Evolutionary conservation across 306 rosid species (phyloP).

Genomic region (Mimosa pudica): DNA sequence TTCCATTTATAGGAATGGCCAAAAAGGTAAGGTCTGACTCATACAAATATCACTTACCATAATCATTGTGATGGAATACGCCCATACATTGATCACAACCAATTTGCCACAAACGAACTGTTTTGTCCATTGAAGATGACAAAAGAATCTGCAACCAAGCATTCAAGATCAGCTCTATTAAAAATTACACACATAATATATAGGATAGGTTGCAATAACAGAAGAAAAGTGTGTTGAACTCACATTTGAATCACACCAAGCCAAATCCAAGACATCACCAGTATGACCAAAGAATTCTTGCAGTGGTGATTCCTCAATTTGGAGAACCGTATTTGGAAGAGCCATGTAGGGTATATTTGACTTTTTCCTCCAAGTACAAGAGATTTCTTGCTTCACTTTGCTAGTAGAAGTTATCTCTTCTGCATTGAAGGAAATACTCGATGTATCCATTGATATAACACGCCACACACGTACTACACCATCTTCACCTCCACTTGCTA

Average conservation of each 20-base stretch:
- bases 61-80: conserved; percentile 61
- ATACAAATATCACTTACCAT: conserved; percentile 42
- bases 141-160: conserved; percentile 55
- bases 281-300: conserved; percentile 70
- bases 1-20: background rate
- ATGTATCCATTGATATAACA: conserved; percentile 43
- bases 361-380: conserved; percentile 39
- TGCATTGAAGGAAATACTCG: conserved; percentile 34
- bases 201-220: background rate
- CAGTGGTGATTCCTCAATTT: conserved; percentile 61
- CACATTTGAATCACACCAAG: conserved; percentile 78
- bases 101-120: conserved; percentile 71
- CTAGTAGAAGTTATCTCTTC: conserved; percentile 14
- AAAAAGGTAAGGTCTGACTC: background rate
- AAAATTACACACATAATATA: conserved; percentile 7
- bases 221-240: conserved; percentile 32
- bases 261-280: conserved; percentile 71
- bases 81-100: conserved; percentile 49
- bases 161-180: conserved; percentile 23
- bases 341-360: conserved; percentile 43
- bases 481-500: conserved; percentile 86
- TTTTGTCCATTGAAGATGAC: conserved; percentile 73
- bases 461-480: conserved; percentile 73
- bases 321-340: conserved; percentile 61
- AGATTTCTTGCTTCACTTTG: conserved; percentile 37